Conservation (phyloP, 805 yeast species). For the Starmerella stellata region DNA sequence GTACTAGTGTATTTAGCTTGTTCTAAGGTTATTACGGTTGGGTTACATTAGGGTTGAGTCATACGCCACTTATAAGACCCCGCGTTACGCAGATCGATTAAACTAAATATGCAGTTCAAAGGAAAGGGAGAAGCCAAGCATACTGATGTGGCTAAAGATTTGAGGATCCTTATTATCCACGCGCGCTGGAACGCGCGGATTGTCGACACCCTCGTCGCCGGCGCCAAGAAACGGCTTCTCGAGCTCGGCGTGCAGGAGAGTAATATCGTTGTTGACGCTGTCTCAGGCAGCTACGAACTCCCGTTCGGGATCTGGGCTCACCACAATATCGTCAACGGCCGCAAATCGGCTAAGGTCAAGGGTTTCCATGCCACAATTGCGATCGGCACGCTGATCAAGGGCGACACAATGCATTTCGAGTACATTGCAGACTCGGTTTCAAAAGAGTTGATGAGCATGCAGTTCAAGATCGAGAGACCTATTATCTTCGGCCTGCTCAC, state of each 20-base stretch:
- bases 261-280: conserved; percentile 64
- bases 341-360: background rate
- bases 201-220: conserved; percentile 61
- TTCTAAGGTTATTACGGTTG: too few relatives aligned
- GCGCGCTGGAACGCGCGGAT: conserved; percentile 85
- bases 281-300: conserved; percentile 89
- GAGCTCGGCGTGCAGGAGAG: conserved; percentile 55
- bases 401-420: conserved; percentile 95
- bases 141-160: conserved; percentile 37
- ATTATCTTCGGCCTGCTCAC: conserved; percentile 88
- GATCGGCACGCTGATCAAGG: conserved; percentile 87
- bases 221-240: conserved; percentile 44
- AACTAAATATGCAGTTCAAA: conserved; percentile 34
- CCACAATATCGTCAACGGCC: conserved; percentile 18
- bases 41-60: too few relatives aligned
- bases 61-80: too few relatives aligned
- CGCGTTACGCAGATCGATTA: too few relatives aligned
- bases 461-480: conserved; percentile 51
- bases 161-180: conserved; percentile 73
- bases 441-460: conserved; percentile 65
- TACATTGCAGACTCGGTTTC: conserved; percentile 86
- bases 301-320: conserved; percentile 52
- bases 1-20: too few relatives aligned
- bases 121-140: conserved; percentile 65
- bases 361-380: conserved; percentile 64